Evolutionary conservation across 1,139 yeast genomes (phyloP).

Genomic region (Pichia kudriavzevii): DNA sequence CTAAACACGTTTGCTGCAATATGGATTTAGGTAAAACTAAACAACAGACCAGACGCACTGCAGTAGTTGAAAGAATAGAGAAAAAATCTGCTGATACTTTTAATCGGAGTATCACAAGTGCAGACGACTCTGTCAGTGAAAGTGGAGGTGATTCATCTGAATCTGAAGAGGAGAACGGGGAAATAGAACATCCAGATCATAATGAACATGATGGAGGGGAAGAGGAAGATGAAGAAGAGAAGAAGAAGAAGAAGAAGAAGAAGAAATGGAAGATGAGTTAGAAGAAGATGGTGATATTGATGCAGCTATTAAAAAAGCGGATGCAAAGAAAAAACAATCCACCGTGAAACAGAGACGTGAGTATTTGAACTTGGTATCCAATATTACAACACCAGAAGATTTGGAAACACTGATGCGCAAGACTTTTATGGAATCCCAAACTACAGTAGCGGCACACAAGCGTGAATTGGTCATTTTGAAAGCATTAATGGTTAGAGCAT

Average conservation of each 20-base stretch:
- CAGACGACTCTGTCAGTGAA: neutral
- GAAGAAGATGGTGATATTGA: slow-evolving; percentile 11
- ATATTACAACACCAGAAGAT: slow-evolving; percentile 21
- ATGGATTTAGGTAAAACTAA: too few species aligned
- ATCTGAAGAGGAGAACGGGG: slow-evolving; percentile 1
- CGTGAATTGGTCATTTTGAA: slow-evolving; percentile 61
- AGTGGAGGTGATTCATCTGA: neutral
- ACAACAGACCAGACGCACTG: too few species aligned
- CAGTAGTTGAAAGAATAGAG: too few species aligned
- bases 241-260: neutral
- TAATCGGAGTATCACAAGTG: too few species aligned
- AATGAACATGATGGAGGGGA: slow-evolving; percentile 1
- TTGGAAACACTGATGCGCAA: slow-evolving; percentile 47
- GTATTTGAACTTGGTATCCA: slow-evolving; percentile 13
- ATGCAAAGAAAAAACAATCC: slow-evolving; percentile 4
- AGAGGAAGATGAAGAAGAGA: slow-evolving; percentile 1
- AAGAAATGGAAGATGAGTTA: slow-evolving; percentile 3
- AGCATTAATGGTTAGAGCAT: slow-evolving; percentile 51
- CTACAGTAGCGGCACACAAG: slow-evolving; percentile 65
- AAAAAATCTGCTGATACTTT: too few species aligned
- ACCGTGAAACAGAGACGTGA: slow-evolving; percentile 5
- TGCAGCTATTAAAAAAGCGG: slow-evolving; percentile 6
- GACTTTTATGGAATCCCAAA: slow-evolving; percentile 78
- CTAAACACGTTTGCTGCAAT: too few species aligned
- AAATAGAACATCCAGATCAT: neutral